phyloP scores from a whole-genome alignment of 176 grass and related monocot species.

The Lolium perenne region DNA sequence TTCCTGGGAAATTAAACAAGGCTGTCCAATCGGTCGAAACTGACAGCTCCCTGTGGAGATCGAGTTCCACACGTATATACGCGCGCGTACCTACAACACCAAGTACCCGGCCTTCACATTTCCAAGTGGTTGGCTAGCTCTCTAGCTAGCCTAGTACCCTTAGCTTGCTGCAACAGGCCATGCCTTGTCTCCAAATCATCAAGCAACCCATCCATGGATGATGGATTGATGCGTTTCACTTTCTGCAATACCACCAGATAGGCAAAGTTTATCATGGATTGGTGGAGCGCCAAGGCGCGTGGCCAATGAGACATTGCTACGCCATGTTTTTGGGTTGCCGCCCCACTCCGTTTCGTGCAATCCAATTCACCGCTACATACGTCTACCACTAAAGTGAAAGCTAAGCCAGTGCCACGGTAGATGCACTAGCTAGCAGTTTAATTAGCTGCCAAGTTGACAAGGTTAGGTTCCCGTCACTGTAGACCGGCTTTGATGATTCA shows the following conservation, averaged over 20 bases:
- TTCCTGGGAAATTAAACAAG: slow-evolving; percentile 4
- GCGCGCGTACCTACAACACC: not conserved
- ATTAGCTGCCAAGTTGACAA: not conserved
- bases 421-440: not conserved
- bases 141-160: not conserved
- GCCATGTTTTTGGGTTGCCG: not conserved
- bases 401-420: not conserved
- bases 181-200: slow-evolving; percentile 20
- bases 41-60: not conserved
- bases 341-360: not conserved
- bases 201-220: not conserved
- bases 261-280: not conserved
- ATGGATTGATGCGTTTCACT: not conserved
- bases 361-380: slow-evolving; percentile 5
- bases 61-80: no score
- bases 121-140: slow-evolving; percentile 12
- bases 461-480: slow-evolving; percentile 36
- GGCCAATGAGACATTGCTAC: not conserved
- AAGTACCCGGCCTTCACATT: no score
- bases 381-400: slow-evolving; percentile 33
- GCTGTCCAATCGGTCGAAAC: slow-evolving; percentile 15
- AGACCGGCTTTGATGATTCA: slow-evolving; percentile 11
- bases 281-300: not conserved
- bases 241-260: not conserved
- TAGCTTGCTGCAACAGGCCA: not conserved